phyloP scores from a whole-genome alignment of 768 basidiomycete species.

The Leucogyrophana mollusca region DNA sequence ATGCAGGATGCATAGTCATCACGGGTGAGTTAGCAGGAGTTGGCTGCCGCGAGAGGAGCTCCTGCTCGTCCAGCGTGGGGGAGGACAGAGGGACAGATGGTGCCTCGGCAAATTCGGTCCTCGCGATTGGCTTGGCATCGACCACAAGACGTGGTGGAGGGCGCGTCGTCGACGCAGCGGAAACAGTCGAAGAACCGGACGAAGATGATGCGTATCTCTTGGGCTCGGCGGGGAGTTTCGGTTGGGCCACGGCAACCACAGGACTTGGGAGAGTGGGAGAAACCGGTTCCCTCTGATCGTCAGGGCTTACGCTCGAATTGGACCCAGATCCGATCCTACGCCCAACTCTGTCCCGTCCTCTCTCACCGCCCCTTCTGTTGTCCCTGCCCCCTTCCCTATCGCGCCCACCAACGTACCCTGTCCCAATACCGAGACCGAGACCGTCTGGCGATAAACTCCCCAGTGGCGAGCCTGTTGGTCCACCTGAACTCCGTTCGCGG shows the following conservation, averaged over 20 bases:
- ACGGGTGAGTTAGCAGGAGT: slow-evolving; percentile 67
- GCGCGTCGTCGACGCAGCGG: slow-evolving; percentile 11
- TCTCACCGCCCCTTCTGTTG: slow-evolving; percentile 22
- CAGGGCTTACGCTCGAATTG: slow-evolving; percentile 33
- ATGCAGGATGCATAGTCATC: slow-evolving; percentile 26
- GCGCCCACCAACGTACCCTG: slow-evolving; percentile 33
- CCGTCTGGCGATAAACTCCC: slow-evolving; percentile 41
- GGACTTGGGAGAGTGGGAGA: not conserved
- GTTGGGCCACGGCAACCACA: not conserved
- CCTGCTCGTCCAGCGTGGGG: slow-evolving; percentile 30
- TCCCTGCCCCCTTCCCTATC: slow-evolving; percentile 29
- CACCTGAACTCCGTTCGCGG: slow-evolving; percentile 36
- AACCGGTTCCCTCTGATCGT: slow-evolving; percentile 12
- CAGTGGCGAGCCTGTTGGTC: slow-evolving; percentile 33
- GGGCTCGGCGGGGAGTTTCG: slow-evolving; percentile 10
- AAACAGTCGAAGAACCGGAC: slow-evolving; percentile 24
- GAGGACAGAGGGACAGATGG: slow-evolving; percentile 9
- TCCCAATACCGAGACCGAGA: slow-evolving; percentile 27
- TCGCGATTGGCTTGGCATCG: slow-evolving; percentile 25
- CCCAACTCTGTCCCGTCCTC: slow-evolving; percentile 27
- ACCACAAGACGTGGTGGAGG: slow-evolving; percentile 27
- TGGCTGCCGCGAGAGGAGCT: slow-evolving; percentile 40
- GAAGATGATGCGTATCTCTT: slow-evolving; percentile 18
- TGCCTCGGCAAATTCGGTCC: slow-evolving; percentile 21
- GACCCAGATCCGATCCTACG: slow-evolving; percentile 33